phyloP scores from a whole-genome alignment of 768 basidiomycete genomes.

The Trametes coccinea region DNA sequence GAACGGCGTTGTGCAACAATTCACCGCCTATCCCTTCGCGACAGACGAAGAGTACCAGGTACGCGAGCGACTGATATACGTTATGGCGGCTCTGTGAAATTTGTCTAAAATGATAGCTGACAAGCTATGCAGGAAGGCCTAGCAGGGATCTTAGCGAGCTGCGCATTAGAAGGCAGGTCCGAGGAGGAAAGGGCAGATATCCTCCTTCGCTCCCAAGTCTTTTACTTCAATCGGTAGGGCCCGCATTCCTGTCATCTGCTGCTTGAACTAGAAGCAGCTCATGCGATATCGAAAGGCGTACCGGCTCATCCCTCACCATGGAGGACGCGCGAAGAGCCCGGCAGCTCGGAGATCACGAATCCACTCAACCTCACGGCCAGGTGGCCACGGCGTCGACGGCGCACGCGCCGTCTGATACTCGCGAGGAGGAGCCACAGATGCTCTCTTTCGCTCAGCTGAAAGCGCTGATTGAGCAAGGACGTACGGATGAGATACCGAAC shows the following conservation, averaged over 20 bases:
- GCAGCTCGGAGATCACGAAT: background rate
- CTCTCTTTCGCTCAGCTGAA: constrained; percentile 71
- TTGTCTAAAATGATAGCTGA: too few species aligned
- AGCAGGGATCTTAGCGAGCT: constrained; percentile 51
- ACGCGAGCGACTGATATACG: too few species aligned
- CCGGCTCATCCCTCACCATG: constrained; percentile 30
- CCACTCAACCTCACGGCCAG: background rate
- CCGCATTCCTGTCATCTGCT: background rate
- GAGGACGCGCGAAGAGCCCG: constrained; percentile 28
- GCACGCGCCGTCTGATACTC: background rate
- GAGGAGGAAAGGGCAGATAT: constrained; percentile 47
- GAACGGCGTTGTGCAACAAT: constrained; percentile 28
- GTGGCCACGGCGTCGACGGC: background rate
- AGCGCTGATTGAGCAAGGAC: constrained; percentile 68
- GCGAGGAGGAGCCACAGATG: constrained; percentile 39
- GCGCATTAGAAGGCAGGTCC: constrained; percentile 37
- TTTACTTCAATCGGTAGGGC: constrained; percentile 67
- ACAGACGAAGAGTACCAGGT: constrained; percentile 64
- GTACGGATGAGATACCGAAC: constrained; percentile 73
- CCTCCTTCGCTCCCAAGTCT: constrained; percentile 56
- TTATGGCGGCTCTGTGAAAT: too few species aligned
- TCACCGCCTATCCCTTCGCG: constrained; percentile 51
- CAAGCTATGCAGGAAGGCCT: constrained; percentile 59
- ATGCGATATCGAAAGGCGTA: constrained; percentile 32
- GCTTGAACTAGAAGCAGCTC: background rate